A percentile compares a stretch with the other conserved stretches of the same genome.
phyloP scores from a whole-genome alignment of 2,329 filamentous ascomycete genomes.

The Hirsutella thompsonii region DNA sequence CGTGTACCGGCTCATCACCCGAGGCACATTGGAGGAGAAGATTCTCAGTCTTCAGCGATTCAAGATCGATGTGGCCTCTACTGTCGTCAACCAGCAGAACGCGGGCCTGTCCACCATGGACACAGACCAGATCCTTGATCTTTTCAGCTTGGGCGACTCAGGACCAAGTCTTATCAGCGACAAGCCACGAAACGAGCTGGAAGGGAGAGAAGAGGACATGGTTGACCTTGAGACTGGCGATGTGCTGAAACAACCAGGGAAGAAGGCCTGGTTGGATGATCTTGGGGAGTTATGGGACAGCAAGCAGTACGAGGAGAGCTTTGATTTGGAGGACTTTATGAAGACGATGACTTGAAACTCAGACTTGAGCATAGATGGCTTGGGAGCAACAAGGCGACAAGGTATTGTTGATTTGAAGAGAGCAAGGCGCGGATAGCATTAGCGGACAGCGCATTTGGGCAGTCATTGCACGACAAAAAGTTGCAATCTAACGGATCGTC shows the following conservation, averaged over 20 bases:
- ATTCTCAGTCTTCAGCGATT: conserved; percentile 96
- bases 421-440: too few species aligned
- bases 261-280: conserved; percentile 92
- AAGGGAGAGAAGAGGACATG: conserved; percentile 68
- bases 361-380: too few species aligned
- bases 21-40: conserved; percentile 95
- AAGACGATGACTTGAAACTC: conserved; percentile 64
- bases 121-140: conserved; percentile 92
- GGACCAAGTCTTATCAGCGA: conserved; percentile 53
- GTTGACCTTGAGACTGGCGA: conserved; percentile 88
- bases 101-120: conserved; percentile 92
- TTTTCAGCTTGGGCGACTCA: conserved; percentile 82
- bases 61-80: conserved; percentile 97
- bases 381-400: too few species aligned
- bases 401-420: too few species aligned
- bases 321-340: conserved; percentile 89
- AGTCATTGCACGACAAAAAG: too few species aligned
- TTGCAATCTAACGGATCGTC: too few species aligned
- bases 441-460: too few species aligned
- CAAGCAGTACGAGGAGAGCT: conserved; percentile 94
- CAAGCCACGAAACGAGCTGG: conserved; percentile 42
- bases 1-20: conserved; percentile 90
- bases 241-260: conserved; percentile 85
- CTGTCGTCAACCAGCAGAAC: conserved; percentile 98
- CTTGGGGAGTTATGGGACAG: conserved; percentile 96